Conservation (phyloP, 352 stramenopile genomes). For the Blastocystis hominis region DNA sequence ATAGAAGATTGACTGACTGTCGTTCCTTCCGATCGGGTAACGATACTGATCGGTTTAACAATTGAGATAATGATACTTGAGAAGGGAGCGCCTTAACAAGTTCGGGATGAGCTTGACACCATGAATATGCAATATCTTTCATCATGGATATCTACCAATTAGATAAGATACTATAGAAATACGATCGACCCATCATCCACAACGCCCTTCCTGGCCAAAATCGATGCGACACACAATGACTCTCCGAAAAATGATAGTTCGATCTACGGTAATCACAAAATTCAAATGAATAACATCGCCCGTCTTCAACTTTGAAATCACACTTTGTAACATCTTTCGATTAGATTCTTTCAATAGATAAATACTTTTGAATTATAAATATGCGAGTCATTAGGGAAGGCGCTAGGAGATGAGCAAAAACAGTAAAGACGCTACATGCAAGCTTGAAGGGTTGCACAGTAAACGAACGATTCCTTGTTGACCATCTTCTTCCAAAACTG, state of each 20-base stretch:
- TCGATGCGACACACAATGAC: neutral
- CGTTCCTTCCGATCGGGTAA: neutral
- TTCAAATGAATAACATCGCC: neutral
- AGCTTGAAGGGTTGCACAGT: slow-evolving; percentile 3
- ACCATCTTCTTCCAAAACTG: neutral
- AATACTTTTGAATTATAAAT: slow-evolving; percentile 4
- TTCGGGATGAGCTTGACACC: neutral
- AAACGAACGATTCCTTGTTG: slow-evolving; percentile 1
- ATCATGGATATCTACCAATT: neutral
- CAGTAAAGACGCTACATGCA: neutral
- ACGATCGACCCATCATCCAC: neutral
- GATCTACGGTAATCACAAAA: neutral
- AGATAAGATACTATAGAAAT: neutral
- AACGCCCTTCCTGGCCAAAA: neutral
- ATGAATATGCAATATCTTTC: neutral
- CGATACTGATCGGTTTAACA: neutral
- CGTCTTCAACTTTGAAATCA: neutral
- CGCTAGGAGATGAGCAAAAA: neutral
- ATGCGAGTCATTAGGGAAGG: neutral
- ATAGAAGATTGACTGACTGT: neutral
- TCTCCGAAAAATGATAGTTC: slow-evolving; percentile 7
- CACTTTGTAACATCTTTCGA: neutral
- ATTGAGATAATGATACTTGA: neutral
- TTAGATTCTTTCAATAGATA: too few species aligned
- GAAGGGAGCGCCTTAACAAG: neutral